Evolutionary conservation across 495 filamentous ascomycete species (phyloP).

Genomic region (Lepidopterella palustris): DNA sequence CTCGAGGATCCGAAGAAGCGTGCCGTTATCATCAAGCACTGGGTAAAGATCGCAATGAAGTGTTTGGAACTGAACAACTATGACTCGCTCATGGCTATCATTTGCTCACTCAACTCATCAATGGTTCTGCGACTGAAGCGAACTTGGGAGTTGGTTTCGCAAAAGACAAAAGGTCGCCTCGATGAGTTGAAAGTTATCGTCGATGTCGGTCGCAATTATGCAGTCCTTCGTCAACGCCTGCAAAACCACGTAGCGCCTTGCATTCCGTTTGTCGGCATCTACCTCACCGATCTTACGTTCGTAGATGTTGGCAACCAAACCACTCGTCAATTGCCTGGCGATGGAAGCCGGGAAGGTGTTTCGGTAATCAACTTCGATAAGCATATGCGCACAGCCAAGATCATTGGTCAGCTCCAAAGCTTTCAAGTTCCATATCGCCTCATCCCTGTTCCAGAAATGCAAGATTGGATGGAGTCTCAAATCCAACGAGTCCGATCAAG

Average conservation of each 20-base stretch:
- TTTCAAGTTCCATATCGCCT: slow-evolving; percentile 96
- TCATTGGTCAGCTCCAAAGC: slow-evolving; percentile 90
- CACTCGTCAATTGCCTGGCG: slow-evolving; percentile 55
- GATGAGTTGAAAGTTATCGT: slow-evolving; percentile 73
- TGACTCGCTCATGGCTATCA: slow-evolving; percentile 92
- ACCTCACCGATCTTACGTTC: slow-evolving; percentile 82
- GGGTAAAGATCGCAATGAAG: slow-evolving; percentile 90
- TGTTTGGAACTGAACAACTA: slow-evolving; percentile 92
- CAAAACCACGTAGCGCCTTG: slow-evolving; percentile 88
- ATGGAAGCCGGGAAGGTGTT: slow-evolving; percentile 49
- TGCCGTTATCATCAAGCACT: slow-evolving; percentile 88
- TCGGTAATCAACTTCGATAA: slow-evolving; percentile 98
- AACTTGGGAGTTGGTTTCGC: slow-evolving; percentile 88
- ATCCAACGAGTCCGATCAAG: slow-evolving; percentile 72
- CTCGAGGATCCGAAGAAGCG: slow-evolving; percentile 85
- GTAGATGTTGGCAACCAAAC: slow-evolving; percentile 91
- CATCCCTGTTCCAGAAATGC: slow-evolving; percentile 77
- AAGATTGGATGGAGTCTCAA: slow-evolving; percentile 87
- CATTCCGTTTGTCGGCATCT: slow-evolving; percentile 93
- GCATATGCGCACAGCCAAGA: slow-evolving; percentile 85
- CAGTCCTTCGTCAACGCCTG: slow-evolving; percentile 78
- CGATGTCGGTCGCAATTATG: slow-evolving; percentile 85
- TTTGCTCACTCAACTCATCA: slow-evolving; percentile 85
- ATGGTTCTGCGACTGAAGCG: slow-evolving; percentile 84
- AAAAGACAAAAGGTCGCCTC: slow-evolving; percentile 74